Evolutionary conservation across 768 basidiomycete genomes (phyloP), one percentile per base, ranked within the genome.

Genomic region (Mycena vulgaris): DNA sequence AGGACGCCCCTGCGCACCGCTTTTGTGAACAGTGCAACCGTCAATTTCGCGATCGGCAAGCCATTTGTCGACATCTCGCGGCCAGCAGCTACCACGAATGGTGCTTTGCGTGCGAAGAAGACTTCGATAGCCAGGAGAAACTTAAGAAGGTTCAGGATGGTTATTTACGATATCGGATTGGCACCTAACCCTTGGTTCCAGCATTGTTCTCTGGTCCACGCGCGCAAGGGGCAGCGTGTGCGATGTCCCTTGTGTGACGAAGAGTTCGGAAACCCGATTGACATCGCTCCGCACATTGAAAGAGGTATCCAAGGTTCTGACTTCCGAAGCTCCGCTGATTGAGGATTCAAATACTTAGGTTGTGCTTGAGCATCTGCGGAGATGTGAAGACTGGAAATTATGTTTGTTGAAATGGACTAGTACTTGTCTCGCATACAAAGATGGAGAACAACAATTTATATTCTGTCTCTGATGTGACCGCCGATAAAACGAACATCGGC

Each of bases 41-140:
- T 25, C 64, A 66, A 17, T 66, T 66, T 25, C 1, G 2, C 25
- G 33, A 58, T 48, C 21, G 42, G 31, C 33, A 66, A 6, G 64
- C 55, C 4, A 48, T 49, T 19, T 66, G 56, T 39, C 40, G n/a
- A 27, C 64, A 66, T 40, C 64, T 66, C 35, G 64, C 64, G 27
- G 55, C 64, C 45, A 58, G 55, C 25, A 45, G 45, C n/a, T 8
- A 30, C 47, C 64, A 66, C 31, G 45, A 57, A 11, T 66, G 64
- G 64, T 66, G 64, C 28, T 66, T 66, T 16, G 53, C 42, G 14
- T 66, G 64, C 40, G 57, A 55, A 45, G 7, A 49, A 23, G 64
- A 66, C 37, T 33, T 66, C 13, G 31, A 14, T 10, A 30, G 21
- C 42, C 25, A 47, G 19, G 30, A 27, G 55, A 48, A 49, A n/a